Evolutionary conservation across 2,329 filamentous ascomycete species (phyloP).

Genomic region (Phoma sp.): DNA sequence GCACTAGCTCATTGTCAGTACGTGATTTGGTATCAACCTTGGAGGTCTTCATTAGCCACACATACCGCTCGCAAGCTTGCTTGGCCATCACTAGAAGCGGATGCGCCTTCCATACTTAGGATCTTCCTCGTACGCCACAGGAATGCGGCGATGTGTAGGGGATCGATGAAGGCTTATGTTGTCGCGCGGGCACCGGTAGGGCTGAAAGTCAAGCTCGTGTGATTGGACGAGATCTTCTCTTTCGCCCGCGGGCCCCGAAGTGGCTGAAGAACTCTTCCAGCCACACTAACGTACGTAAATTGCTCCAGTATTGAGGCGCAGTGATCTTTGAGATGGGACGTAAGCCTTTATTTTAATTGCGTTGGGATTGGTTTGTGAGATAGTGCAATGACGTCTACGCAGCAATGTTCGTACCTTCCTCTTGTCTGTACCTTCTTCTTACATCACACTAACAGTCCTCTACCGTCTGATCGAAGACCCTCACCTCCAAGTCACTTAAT

Average conservation of each 20-base stretch:
- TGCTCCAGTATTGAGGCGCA: conserved; percentile 1
- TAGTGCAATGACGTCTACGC: background rate
- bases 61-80: conserved; percentile 13
- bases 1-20: conserved; percentile 28
- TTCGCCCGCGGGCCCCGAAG: conserved; percentile 9
- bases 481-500: too few species aligned
- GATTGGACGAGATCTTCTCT: background rate
- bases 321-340: background rate
- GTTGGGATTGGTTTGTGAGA: background rate
- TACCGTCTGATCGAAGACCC: too few species aligned
- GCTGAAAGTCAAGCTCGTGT: background rate
- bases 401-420: background rate
- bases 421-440: too few species aligned
- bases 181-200: conserved; percentile 14
- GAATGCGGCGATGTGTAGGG: background rate
- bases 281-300: background rate
- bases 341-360: background rate
- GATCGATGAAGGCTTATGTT: conserved; percentile 5
- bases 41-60: background rate
- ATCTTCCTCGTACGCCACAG: conserved; percentile 1
- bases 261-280: conserved; percentile 3
- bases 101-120: conserved; percentile 10
- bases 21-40: background rate
- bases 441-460: too few species aligned
- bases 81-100: conserved; percentile 8